Evolutionary conservation across 148 eudicot species (phyloP), one percentile per base, ranked within the genome.

Genomic region (Silene uniflora): DNA sequence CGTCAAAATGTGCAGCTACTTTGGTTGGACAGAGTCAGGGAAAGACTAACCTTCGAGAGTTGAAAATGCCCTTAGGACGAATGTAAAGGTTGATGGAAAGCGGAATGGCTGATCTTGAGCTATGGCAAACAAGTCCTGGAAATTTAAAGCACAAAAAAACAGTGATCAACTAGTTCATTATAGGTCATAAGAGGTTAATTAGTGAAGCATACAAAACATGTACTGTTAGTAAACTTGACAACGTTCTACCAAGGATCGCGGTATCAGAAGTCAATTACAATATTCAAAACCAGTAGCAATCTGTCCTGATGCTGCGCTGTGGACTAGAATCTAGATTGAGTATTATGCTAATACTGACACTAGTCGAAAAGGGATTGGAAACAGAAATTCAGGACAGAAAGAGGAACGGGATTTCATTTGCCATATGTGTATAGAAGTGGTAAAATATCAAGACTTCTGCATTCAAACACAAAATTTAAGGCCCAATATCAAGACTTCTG

Each of bases 51-150:
- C 99, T 92, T 96, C 99, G 77, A 96, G 98, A 42, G 99, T 96
- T 4, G 98, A 96, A 83, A 96, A 96, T 79, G 99, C 99, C 77
- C 99, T 87, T 14, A 96, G 44, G 75, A 96, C 91, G 71, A 96
- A 92, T n/a, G 98, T 86, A 81, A 96, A 96, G 49, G 99, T 88
- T 73, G 99, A 87, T 77, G 99, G 99, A 81, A 96, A 96, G 68
- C 99, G 92, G 81, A 96, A 96, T 56, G 99, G 99, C 80, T 96
- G 98, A 84, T 96, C 99, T 73, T 91, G 87, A 63, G 99, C 99
- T 80, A 96, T 92, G 73, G 99, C 89, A 86, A 92, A 96, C 77
- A 96, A 84, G 82, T 96, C 99, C 99, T 96, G 90, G 79, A 85
- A 81, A 74, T 67, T 76, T 21, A 22, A 62, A 81, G 18, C 39